A percentile compares a stretch with the other conserved stretches of the same genome.
Conservation (phyloP, 192 early-diverging fungal species). For the Rhizoclosmatium globosum region DNA sequence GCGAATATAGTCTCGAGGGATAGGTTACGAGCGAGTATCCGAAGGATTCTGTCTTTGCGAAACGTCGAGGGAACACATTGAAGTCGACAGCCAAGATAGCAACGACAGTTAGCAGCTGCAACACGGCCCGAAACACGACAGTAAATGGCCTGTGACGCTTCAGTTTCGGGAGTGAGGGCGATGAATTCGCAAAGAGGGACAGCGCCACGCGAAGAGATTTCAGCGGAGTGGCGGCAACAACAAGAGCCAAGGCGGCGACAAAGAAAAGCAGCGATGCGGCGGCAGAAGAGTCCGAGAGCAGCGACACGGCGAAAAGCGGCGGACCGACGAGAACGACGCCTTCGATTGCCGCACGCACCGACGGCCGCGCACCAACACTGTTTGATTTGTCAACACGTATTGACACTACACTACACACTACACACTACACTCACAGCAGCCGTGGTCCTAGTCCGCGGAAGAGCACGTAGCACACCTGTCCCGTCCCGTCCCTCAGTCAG, state of each 20-base stretch:
- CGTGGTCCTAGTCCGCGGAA: conserved; percentile 21
- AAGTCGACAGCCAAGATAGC: conserved; percentile 97
- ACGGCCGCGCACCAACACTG: not conserved
- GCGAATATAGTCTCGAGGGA: not conserved
- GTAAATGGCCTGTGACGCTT: conserved; percentile 25
- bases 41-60: conserved; percentile 91
- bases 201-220: not conserved
- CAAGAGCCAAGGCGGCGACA: conserved; percentile 1
- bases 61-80: conserved; percentile 83
- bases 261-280: not conserved
- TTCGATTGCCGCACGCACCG: not conserved
- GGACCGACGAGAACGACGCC: conserved; percentile 33
- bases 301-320: conserved; percentile 39
- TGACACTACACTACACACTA: not conserved
- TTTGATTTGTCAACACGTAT: too few species aligned
- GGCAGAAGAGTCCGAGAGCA: not conserved
- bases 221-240: too few species aligned
- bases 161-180: not conserved
- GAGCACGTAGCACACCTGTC: conserved; percentile 40
- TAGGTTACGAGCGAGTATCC: conserved; percentile 81
- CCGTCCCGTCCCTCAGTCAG: too few species aligned
- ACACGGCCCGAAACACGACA: conserved; percentile 39
- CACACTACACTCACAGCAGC: not conserved
- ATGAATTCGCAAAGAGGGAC: not conserved
- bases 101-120: conserved; percentile 59